Evolutionary conservation across 208 protist species (phyloP).

Genomic region (Angomonas deanei): DNA sequence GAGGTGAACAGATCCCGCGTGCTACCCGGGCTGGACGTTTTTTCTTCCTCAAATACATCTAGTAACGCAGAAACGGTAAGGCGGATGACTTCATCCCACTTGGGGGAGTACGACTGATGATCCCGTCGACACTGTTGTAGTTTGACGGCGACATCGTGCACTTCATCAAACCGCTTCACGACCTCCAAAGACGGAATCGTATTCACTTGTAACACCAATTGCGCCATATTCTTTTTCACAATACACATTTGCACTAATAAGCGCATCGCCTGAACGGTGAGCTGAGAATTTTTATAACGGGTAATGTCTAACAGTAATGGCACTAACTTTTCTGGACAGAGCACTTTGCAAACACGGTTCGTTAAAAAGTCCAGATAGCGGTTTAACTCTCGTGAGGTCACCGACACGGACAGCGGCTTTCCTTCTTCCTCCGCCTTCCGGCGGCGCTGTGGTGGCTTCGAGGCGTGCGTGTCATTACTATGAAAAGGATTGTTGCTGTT

Average conservation of each 20-base stretch:
- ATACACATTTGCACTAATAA: constrained; percentile 62
- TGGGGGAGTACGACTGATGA: background rate
- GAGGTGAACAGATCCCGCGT: background rate
- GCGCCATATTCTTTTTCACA: constrained; percentile 49
- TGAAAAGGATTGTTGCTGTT: background rate
- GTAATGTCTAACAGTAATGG: constrained; percentile 56
- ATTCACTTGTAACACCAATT: constrained; percentile 60
- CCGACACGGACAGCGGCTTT: background rate
- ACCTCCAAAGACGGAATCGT: constrained; percentile 55
- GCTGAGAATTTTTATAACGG: constrained; percentile 36
- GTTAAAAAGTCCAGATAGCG: constrained; percentile 37
- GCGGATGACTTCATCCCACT: constrained; percentile 22
- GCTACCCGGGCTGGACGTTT: background rate
- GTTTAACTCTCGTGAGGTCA: constrained; percentile 13
- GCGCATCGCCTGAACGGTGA: constrained; percentile 59
- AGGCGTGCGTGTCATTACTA: too few relatives aligned
- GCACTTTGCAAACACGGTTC: constrained; percentile 22
- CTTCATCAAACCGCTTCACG: constrained; percentile 46
- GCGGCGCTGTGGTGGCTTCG: background rate
- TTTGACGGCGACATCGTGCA: constrained; percentile 49
- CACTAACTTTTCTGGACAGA: constrained; percentile 41
- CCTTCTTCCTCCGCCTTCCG: background rate
- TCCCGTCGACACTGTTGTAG: constrained; percentile 10
- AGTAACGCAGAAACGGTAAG: constrained; percentile 26
- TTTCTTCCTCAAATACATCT: constrained; percentile 17